Conservation (phyloP, 306 rosid genomes). For the Quercus berberidifolia region DNA sequence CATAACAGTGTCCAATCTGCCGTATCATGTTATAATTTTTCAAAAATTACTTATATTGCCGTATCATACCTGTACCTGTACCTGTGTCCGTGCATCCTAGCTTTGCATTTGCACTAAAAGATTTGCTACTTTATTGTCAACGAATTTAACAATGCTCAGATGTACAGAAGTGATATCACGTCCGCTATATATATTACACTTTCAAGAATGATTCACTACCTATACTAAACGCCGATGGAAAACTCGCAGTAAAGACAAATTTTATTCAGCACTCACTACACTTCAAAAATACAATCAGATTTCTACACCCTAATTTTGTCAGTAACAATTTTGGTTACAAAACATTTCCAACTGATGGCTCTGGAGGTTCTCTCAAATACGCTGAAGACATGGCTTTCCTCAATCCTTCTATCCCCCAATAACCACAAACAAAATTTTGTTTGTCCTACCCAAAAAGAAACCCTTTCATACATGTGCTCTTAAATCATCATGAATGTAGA, state of each 20-base stretch:
- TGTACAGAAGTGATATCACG: background rate
- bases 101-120: background rate
- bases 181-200: background rate
- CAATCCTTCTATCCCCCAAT: no score
- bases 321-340: background rate
- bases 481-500: slow-evolving; percentile 19
- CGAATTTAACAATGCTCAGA: background rate
- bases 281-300: background rate
- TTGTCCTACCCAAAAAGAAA: background rate
- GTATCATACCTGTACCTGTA: no score
- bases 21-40: no score
- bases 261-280: background rate
- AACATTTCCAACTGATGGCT: background rate
- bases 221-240: background rate
- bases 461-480: background rate
- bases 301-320: slow-evolving; percentile 1
- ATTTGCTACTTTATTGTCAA: background rate
- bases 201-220: background rate
- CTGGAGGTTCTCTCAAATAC: background rate
- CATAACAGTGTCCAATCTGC: no score
- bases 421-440: background rate
- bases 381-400: background rate
- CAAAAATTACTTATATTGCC: no score
- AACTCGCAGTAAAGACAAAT: background rate
- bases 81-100: no score